Evolutionary conservation across 1,284 basidiomycete species (phyloP).

Genomic region (Microbotryum silenes-acaulis): DNA sequence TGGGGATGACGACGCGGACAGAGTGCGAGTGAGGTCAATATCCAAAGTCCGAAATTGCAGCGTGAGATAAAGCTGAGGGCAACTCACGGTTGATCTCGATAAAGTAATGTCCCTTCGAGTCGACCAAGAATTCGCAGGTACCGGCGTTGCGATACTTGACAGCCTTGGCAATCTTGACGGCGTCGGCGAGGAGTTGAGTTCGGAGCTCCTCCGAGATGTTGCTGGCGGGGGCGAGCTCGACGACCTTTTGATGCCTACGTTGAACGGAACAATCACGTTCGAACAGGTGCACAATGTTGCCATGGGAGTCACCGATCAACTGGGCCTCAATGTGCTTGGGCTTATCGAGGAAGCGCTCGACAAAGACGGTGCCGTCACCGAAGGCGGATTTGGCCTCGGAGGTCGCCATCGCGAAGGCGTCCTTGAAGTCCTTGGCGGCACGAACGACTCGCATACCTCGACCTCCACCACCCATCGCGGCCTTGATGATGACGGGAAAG

Average conservation of each 20-base stretch:
- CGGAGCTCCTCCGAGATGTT: constrained; percentile 86
- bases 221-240: constrained; percentile 95
- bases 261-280: constrained; percentile 99
- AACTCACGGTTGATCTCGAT: constrained; percentile 63
- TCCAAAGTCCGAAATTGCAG: constrained; percentile 45
- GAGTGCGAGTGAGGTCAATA: constrained; percentile 44
- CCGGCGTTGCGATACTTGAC: constrained; percentile 95
- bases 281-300: constrained; percentile 93
- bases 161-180: constrained; percentile 87
- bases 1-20: background rate
- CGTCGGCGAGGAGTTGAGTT: constrained; percentile 76
- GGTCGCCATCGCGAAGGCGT: constrained; percentile 85
- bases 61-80: background rate
- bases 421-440: constrained; percentile 82
- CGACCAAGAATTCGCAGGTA: constrained; percentile 73
- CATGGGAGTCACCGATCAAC: constrained; percentile 78
- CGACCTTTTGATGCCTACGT: constrained; percentile 95
- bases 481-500: constrained; percentile 64
- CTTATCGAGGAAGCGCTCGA: constrained; percentile 80
- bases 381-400: constrained; percentile 94
- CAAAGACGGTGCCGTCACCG: constrained; percentile 96
- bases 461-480: constrained; percentile 85
- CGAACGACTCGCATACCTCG: constrained; percentile 98
- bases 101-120: constrained; percentile 95
- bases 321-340: constrained; percentile 98